A percentile compares a stretch with the other conserved stretches of the same genome.
Evolutionary conservation across 2,329 filamentous ascomycete species (phyloP).

Genomic region (Exophiala sideris): DNA sequence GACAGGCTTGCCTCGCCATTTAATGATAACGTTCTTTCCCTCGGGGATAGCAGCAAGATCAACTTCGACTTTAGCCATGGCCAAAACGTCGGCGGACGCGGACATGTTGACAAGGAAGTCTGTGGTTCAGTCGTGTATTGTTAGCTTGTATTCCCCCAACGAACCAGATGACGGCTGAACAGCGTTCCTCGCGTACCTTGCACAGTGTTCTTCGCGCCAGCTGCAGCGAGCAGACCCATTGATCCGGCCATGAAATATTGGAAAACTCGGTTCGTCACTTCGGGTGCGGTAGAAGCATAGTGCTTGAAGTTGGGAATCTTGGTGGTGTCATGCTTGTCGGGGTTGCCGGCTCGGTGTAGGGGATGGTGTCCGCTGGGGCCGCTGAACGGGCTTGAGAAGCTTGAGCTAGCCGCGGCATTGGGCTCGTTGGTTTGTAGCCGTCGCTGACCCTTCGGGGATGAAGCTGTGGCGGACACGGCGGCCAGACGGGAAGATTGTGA

Average conservation of each 20-base stretch:
- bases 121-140: constrained; percentile 40
- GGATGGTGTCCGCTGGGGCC: neutral
- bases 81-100: constrained; percentile 94
- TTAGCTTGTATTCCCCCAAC: constrained; percentile 10
- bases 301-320: constrained; percentile 86
- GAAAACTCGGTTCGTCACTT: constrained; percentile 78
- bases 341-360: too few relatives aligned
- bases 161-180: neutral
- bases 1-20: constrained; percentile 99
- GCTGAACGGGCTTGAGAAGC: constrained; percentile 55
- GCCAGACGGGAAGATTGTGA: constrained; percentile 39
- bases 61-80: constrained; percentile 99
- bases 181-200: constrained; percentile 66
- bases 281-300: constrained; percentile 70
- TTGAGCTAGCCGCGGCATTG: constrained; percentile 37
- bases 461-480: constrained; percentile 34
- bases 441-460: constrained; percentile 33
- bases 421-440: constrained; percentile 37
- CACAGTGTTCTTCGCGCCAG: constrained; percentile 95
- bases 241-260: constrained; percentile 98
- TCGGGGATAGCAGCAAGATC: constrained; percentile 89
- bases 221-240: constrained; percentile 85
- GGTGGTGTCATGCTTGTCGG: constrained; percentile 49
- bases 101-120: constrained; percentile 99
- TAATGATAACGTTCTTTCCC: constrained; percentile 99